A percentile compares a stretch with the other conserved stretches of the same genome.
These are phyloP conservation scores for Cucurbita pepo DNA, from an alignment of 306 rosid genomes.

Conservation along the genomic window DNA sequence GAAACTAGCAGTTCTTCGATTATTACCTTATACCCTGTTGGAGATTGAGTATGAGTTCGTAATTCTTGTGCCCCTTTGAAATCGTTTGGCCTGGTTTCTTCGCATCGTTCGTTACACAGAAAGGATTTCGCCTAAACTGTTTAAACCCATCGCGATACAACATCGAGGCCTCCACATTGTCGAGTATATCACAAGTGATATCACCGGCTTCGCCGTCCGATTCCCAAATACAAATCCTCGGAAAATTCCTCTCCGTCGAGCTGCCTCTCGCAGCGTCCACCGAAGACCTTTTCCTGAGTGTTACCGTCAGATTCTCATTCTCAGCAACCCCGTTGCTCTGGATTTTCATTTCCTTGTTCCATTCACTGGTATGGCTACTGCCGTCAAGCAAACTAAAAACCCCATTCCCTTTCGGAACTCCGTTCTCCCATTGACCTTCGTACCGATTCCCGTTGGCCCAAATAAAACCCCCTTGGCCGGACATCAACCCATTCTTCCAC, in stretches of 20 bases:
- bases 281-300: constrained; percentile 58
- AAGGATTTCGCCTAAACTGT: constrained; percentile 39
- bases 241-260: constrained; percentile 45
- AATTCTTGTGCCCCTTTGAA: constrained; percentile 79
- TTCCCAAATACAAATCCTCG: constrained; percentile 92
- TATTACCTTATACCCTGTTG: constrained; percentile 78
- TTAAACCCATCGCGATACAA: constrained; percentile 24
- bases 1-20: not conserved
- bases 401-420: constrained; percentile 68
- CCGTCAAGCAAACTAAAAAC: constrained; percentile 76
- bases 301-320: constrained; percentile 25
- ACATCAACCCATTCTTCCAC: constrained; percentile 74
- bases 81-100: constrained; percentile 75
- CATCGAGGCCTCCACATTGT: constrained; percentile 82
- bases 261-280: constrained; percentile 43
- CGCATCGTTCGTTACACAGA: constrained; percentile 35
- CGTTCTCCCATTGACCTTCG: constrained; percentile 84
- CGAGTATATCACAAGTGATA: constrained; percentile 81
- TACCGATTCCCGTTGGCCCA: constrained; percentile 82
- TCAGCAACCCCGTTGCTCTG: constrained; percentile 16
- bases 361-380: constrained; percentile 51
- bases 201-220: constrained; percentile 92
- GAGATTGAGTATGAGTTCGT: constrained; percentile 86
- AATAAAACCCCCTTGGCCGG: constrained; percentile 49
- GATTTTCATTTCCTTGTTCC: constrained; percentile 53